These are phyloP conservation scores for Ogataea glucozyma DNA, from an alignment of 805 yeast genomes.

Conservation along the genomic window DNA sequence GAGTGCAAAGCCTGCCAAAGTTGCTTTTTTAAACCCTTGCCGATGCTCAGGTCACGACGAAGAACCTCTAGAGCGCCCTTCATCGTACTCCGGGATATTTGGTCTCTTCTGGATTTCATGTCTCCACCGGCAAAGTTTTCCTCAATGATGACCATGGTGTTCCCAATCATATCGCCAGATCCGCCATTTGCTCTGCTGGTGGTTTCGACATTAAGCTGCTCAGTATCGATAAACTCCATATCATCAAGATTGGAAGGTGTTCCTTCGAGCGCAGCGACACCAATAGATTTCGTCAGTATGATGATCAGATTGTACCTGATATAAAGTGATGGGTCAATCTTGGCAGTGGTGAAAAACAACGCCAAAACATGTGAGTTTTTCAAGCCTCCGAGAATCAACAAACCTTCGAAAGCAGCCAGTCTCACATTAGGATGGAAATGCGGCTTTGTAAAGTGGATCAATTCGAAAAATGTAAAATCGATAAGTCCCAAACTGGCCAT, in stretches of 20 bases:
- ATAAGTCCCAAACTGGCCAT: constrained; percentile 59
- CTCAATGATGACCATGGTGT: constrained; percentile 55
- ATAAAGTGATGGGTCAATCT: constrained; percentile 55
- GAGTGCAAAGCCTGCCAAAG: constrained; percentile 74
- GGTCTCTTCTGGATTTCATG: constrained; percentile 59
- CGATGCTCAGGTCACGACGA: constrained; percentile 57
- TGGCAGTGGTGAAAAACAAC: constrained; percentile 58
- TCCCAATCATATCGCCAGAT: constrained; percentile 18
- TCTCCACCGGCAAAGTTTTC: constrained; percentile 45
- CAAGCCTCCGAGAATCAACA: constrained; percentile 75
- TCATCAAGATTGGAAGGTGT: constrained; percentile 60
- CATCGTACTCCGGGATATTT: constrained; percentile 61
- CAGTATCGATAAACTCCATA: constrained; percentile 49
- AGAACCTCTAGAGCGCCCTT: constrained; percentile 66
- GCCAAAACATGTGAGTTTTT: constrained; percentile 59
- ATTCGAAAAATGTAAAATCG: constrained; percentile 52
- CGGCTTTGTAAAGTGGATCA: constrained; percentile 52
- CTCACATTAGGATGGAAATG: constrained; percentile 54
- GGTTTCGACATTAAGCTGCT: constrained; percentile 12
- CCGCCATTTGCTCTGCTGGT: constrained; percentile 3
- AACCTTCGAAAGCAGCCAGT: constrained; percentile 65
- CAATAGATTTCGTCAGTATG: constrained; percentile 52
- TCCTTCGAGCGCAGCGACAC: constrained; percentile 68
- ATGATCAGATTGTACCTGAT: constrained; percentile 52
- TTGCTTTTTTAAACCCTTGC: constrained; percentile 54